phyloP scores from a whole-genome alignment of 2,329 filamentous ascomycete genomes.

The Trichoderma brevicompactum region DNA sequence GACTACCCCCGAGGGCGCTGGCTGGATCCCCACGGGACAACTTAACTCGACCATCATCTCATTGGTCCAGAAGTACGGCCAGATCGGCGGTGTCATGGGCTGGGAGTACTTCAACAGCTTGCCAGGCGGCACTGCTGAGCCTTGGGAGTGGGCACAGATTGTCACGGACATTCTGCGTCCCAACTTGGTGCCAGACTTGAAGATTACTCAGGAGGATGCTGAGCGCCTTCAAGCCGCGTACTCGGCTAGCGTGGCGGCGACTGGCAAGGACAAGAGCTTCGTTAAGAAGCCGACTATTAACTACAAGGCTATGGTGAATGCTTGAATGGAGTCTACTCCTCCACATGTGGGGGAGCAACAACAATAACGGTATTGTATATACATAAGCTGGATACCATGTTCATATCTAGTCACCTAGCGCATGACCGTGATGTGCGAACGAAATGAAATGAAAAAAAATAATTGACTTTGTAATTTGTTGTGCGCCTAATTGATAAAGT shows the following conservation, averaged over 20 bases:
- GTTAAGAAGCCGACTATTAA: conserved; percentile 12
- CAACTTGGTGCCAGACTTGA: conserved; percentile 27
- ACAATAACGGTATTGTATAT: conserved; percentile 9
- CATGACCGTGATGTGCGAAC: background rate
- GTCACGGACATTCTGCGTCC: conserved; percentile 38
- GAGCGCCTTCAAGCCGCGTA: conserved; percentile 29
- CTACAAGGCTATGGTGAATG: conserved; percentile 27
- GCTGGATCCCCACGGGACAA: conserved; percentile 51
- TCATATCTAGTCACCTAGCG: background rate
- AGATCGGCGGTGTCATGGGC: conserved; percentile 83
- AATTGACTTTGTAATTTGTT: background rate
- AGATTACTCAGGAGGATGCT: conserved; percentile 30
- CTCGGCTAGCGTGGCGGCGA: conserved; percentile 18
- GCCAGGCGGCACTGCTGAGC: conserved; percentile 54
- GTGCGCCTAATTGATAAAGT: background rate
- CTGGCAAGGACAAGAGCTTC: conserved; percentile 1
- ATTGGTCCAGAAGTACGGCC: conserved; percentile 56
- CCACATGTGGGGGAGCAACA: background rate
- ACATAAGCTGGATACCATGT: background rate
- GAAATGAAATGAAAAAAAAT: background rate
- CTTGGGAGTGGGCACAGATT: conserved; percentile 75
- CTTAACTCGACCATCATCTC: conserved; percentile 48
- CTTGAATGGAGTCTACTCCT: background rate
- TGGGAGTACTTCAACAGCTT: conserved; percentile 86
- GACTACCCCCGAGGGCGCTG: conserved; percentile 68